phyloP scores from a whole-genome alignment of 805 yeast species.

The Hanseniaspora pseudoguilliermondii region DNA sequence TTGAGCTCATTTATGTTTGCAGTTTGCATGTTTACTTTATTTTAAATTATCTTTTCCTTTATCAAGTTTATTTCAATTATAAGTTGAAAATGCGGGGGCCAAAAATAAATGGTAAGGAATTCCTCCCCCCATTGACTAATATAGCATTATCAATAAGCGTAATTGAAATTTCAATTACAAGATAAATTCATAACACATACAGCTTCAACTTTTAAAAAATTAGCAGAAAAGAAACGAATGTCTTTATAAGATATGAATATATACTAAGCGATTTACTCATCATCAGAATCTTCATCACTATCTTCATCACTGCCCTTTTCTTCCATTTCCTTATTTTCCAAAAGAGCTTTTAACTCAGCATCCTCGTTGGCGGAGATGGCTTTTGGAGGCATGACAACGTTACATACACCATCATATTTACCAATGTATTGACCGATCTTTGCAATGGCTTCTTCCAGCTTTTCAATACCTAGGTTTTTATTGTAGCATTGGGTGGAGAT shows the following conservation, averaged over 20 bases:
- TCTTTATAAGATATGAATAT: background rate
- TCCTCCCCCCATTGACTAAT: too few species aligned
- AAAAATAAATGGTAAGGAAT: too few species aligned
- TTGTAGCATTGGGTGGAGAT: conserved; percentile 86
- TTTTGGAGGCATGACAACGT: conserved; percentile 94
- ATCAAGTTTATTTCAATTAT: too few species aligned
- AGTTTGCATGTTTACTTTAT: background rate
- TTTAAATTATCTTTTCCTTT: too few species aligned
- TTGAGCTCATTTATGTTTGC: conserved; percentile 11
- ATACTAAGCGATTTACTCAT: conserved; percentile 21
- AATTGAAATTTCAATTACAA: too few species aligned
- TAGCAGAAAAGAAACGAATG: too few species aligned
- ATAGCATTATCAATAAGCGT: too few species aligned
- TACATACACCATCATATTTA: conserved; percentile 70
- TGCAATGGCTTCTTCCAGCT: conserved; percentile 66
- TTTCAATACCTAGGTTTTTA: conserved; percentile 74
- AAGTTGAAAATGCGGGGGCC: too few species aligned
- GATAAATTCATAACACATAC: too few species aligned
- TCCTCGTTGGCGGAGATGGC: conserved; percentile 98
- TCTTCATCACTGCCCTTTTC: conserved; percentile 76
- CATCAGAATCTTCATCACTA: conserved; percentile 46
- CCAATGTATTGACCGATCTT: conserved; percentile 59
- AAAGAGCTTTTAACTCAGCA: conserved; percentile 89
- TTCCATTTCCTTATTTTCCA: conserved; percentile 86
- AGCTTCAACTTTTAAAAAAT: background rate